Conservation (phyloP, 352 stramenopile genomes). For the Phytophthora fragariae region DNA sequence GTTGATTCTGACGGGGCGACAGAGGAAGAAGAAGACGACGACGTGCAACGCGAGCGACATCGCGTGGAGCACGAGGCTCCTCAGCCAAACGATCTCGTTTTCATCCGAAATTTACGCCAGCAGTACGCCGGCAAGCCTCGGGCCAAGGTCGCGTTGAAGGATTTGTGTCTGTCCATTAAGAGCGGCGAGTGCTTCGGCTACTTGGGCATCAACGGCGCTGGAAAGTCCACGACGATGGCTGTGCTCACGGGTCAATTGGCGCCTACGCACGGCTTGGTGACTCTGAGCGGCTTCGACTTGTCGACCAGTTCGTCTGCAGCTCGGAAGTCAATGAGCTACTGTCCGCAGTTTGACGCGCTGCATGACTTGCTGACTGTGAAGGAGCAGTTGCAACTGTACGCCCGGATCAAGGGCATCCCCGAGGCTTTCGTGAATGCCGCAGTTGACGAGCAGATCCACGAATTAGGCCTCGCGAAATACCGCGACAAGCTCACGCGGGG, state of each 20-base stretch:
- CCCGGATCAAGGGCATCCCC: constrained; percentile 84
- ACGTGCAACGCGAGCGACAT: constrained; percentile 50
- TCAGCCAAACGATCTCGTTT: constrained; percentile 36
- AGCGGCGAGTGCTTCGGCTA: constrained; percentile 88
- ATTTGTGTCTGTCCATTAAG: constrained; percentile 79
- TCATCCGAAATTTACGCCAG: constrained; percentile 59
- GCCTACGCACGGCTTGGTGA: constrained; percentile 58
- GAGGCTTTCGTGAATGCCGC: constrained; percentile 38
- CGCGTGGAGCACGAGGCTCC: constrained; percentile 35
- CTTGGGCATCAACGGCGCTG: constrained; percentile 91
- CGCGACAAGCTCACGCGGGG: constrained; percentile 59
- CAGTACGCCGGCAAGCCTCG: constrained; percentile 87
- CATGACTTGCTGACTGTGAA: constrained; percentile 93
- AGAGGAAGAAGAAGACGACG: constrained; percentile 52
- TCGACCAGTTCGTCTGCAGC: constrained; percentile 37
- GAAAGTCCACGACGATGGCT: constrained; percentile 87
- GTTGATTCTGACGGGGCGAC: constrained; percentile 50
- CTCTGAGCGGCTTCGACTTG: constrained; percentile 58
- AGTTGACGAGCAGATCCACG: constrained; percentile 66
- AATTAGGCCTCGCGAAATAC: constrained; percentile 65
- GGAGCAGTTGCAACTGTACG: constrained; percentile 94
- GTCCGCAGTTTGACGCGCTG: constrained; percentile 95
- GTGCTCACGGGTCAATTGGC: constrained; percentile 67
- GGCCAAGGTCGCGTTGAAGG: constrained; percentile 64
- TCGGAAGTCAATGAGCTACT: constrained; percentile 85